These are phyloP conservation scores for Cutaneotrichosporon cutaneum DNA, from an alignment of 1,284 basidiomycete genomes.

Conservation along the genomic window DNA sequence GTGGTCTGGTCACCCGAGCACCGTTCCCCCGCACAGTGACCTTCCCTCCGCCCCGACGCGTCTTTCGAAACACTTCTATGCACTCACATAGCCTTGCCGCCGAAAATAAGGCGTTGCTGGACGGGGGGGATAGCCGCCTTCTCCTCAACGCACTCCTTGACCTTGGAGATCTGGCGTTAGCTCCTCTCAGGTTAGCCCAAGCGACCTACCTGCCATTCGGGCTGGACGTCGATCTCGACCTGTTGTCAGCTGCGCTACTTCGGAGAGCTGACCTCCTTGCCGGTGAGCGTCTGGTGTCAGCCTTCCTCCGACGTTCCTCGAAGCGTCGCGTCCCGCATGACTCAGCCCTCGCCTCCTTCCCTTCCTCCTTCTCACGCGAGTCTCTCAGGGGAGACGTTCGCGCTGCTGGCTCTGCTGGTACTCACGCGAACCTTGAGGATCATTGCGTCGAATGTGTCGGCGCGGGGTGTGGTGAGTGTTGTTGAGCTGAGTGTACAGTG, in stretches of 20 bases:
- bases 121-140: slow-evolving; percentile 97
- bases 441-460: slow-evolving; percentile 30
- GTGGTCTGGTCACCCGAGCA: too few species aligned
- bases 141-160: slow-evolving; percentile 99
- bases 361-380: not conserved
- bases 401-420: not conserved
- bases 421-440: slow-evolving; percentile 53
- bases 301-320: slow-evolving; percentile 13
- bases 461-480: not conserved
- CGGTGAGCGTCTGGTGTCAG: slow-evolving; percentile 43
- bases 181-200: not conserved
- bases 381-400: not conserved
- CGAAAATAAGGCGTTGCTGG: slow-evolving; percentile 93
- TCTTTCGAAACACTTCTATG: not conserved
- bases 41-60: too few species aligned
- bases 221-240: slow-evolving; percentile 88
- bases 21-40: too few species aligned
- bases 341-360: not conserved
- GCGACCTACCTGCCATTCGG: slow-evolving; percentile 77
- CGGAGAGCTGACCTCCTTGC: slow-evolving; percentile 41
- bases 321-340: slow-evolving; percentile 16
- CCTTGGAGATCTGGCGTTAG: slow-evolving; percentile 72
- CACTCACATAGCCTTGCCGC: slow-evolving; percentile 91
- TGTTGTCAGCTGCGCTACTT: slow-evolving; percentile 17
- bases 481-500: not conserved